Evolutionary conservation across 352 stramenopile genomes (phyloP), one percentile per base, ranked within the genome.

Genomic region (Globisporangium lucens): DNA sequence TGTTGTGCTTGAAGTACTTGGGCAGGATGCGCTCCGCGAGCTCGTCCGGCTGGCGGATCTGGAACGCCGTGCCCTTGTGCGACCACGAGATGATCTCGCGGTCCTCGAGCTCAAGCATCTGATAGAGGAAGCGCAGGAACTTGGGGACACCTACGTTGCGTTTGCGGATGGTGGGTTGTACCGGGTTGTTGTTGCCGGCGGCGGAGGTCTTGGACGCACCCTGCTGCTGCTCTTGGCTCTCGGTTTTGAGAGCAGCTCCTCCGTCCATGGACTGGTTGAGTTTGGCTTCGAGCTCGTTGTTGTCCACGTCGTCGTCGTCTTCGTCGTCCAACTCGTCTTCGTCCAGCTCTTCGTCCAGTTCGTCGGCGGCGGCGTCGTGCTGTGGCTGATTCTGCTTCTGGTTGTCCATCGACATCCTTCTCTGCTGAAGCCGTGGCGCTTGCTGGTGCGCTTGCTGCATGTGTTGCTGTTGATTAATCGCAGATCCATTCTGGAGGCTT

Each of bases 1-100:
- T 91, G 74, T 90, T 90, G 73, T 91, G 83, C 62, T 90, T 91
- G 62, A 91, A 91, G 62, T 91, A 93, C 38, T 80, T 82, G 24
- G 85, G 82, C 38, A 93, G 66, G 36, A 90, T 88, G 63, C 73
- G 63, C 47, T 71, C 68, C 4, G 83, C 79, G 15, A 91, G 71
- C n/a, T 78, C 77, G 2, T 90, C 79, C 0, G 82, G 78, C 41
- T 87, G 76, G 5, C 80, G 80, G 65, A 91, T 90, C 71, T 91
- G 82, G 63, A 91, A 91, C 17, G 83, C 82, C 4, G 83, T 91
- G 58, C 82, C 83, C 36, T 76, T 77, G 59, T 90, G 82, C 1
- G 83, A 87, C 83, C 83, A 91, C 10, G 74, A 61, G 46, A 91
- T 90, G 61, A 91, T 76, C 3, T 53, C 63, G 12, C 71, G 69